These are phyloP conservation scores for Syzygium jambos DNA, from an alignment of 345 rosid species.

Conservation along the genomic window DNA sequence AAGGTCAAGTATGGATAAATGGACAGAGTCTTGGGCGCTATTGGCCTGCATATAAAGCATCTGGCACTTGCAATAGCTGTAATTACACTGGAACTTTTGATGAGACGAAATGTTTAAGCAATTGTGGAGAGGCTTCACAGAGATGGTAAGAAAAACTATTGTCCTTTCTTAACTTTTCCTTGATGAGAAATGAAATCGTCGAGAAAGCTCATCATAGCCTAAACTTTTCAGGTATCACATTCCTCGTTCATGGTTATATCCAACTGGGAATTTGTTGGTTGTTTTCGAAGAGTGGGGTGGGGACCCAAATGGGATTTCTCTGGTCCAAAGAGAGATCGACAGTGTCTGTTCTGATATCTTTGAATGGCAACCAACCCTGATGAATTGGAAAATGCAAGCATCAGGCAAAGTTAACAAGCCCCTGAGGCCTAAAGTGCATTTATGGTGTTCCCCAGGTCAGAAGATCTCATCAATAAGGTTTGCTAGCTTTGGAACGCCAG, in stretches of 20 bases:
- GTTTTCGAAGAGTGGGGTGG: slow-evolving; percentile 99
- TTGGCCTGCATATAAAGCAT: slow-evolving; percentile 90
- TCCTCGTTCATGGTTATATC: slow-evolving; percentile 87
- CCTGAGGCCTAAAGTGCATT: slow-evolving; percentile 73
- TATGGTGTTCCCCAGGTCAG: slow-evolving; percentile 79
- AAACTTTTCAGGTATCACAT: slow-evolving; percentile 62
- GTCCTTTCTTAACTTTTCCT: not conserved
- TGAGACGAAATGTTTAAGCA: slow-evolving; percentile 69
- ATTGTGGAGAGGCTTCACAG: slow-evolving; percentile 93
- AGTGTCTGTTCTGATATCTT: slow-evolving; percentile 77
- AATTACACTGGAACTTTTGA: slow-evolving; percentile 57
- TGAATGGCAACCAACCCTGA: slow-evolving; percentile 87
- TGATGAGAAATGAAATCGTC: too few relatives aligned
- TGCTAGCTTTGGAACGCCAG: slow-evolving; percentile 95
- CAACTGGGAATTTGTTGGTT: slow-evolving; percentile 77
- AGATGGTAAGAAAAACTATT: slow-evolving; percentile 47
- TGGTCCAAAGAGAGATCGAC: slow-evolving; percentile 80
- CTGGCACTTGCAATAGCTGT: slow-evolving; percentile 62
- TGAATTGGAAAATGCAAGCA: slow-evolving; percentile 65
- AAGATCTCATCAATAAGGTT: slow-evolving; percentile 76
- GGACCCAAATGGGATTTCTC: slow-evolving; percentile 65
- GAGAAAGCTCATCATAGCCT: not conserved
- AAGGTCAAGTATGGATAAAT: slow-evolving; percentile 96
- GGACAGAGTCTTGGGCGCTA: slow-evolving; percentile 86
- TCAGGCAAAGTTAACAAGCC: slow-evolving; percentile 76